Evolutionary conservation across 768 basidiomycete genomes (phyloP), one percentile per base, ranked within the genome.

Genomic region (Naematelia aurantialba): DNA sequence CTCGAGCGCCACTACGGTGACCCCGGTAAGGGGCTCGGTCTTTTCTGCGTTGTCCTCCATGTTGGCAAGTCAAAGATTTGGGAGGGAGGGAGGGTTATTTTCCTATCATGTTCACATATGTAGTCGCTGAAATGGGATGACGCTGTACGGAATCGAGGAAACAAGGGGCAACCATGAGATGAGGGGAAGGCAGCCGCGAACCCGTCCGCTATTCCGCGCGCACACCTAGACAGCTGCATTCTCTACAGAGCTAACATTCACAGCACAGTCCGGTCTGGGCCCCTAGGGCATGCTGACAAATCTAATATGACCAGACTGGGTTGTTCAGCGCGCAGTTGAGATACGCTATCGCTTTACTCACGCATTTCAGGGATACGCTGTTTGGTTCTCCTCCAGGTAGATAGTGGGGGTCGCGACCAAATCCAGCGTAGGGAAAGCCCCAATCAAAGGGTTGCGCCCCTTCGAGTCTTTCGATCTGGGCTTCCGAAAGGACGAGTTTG

Each of bases 381-480:
- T 60, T 48, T 3, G 62, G 58, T 21, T 47, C 56, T 22, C 56
- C 56, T 2, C 45, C 48, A 10, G 64, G 61, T 2, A 59, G 55
- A 29, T 27, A 51, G 27, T 56, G 27, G 5, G 64, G 64, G 31
- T 66, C 64, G 11, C 30, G 30, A 5, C 64, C 58, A 34, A 66
- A 66, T 34, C 14, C 12, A 31, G 22, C 57, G 39, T 56, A 58
- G 17, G 64, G 64, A 60, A 66, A 66, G 0, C 68, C 71, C 26
- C 46, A 55, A 45, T 73, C 62, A 55, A 66, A 68, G 4, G 60
- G 58, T 4, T 57, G 48, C 11, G 63, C 63, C n/a, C 65, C 62
- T 53, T 60, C 62, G 31, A 76, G 65, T 48, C 66, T 70, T 22
- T 62, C 45, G 42, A 76, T 55, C 51, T 76, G 74, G 13, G 44